These are phyloP conservation scores for Paramecium pentaurelia DNA, from an alignment of 73 alveolate species.

Conservation along the genomic window DNA sequence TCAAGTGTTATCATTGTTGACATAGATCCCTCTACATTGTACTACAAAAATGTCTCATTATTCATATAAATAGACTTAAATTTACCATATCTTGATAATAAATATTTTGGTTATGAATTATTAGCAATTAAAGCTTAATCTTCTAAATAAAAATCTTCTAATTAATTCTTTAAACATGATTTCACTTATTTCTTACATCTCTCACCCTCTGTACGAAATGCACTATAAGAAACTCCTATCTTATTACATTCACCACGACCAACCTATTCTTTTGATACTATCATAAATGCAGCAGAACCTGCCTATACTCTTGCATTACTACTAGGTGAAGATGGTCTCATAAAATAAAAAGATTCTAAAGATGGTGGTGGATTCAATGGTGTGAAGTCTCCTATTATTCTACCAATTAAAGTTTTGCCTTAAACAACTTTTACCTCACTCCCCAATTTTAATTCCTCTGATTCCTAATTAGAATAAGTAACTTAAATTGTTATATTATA, in stretches of 20 bases:
- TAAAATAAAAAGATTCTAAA: background rate
- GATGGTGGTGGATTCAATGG: conserved; percentile 25
- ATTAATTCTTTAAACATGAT: conserved; percentile 23
- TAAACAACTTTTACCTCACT: background rate
- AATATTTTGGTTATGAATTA: background rate
- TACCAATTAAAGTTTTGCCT: background rate
- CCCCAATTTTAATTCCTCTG: background rate
- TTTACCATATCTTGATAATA: background rate
- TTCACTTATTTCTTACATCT: background rate
- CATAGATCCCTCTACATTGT: background rate
- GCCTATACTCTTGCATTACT: background rate
- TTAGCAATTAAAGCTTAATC: background rate
- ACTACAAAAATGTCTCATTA: background rate
- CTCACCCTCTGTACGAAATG: background rate
- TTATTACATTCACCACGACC: conserved; percentile 27
- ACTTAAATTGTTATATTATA: background rate
- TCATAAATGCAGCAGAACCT: conserved; percentile 6
- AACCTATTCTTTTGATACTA: background rate
- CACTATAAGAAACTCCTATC: conserved; percentile 16
- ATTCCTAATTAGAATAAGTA: background rate
- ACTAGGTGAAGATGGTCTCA: conserved; percentile 11
- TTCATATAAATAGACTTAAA: background rate
- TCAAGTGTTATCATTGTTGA: background rate
- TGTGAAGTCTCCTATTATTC: conserved; percentile 31
- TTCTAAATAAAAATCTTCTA: background rate